Percentiles rank a stretch among this genome's conserved stretches.
Evolutionary conservation across 2,329 filamentous ascomycete genomes (phyloP).

Genomic region (Calonectria hawksworthii): DNA sequence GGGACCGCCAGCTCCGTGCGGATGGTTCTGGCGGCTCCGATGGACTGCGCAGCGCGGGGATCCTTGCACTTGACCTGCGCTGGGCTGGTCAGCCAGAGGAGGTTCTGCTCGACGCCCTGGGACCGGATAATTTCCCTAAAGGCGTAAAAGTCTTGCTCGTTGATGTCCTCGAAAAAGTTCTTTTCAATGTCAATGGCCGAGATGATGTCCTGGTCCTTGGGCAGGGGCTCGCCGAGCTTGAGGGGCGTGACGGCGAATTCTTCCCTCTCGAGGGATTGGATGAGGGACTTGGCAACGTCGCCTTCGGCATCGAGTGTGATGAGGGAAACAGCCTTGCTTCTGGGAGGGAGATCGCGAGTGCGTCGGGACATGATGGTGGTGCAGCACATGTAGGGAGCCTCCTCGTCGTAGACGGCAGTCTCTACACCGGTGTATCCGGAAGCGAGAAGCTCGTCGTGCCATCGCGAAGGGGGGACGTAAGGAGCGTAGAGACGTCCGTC

Average conservation of each 20-base stretch:
- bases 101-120: neutral
- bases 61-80: slow-evolving; percentile 44
- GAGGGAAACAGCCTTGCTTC: neutral
- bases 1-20: slow-evolving; percentile 46
- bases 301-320: neutral
- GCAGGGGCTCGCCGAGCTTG: slow-evolving; percentile 31
- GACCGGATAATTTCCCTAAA: slow-evolving; percentile 26
- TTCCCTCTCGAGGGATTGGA: slow-evolving; percentile 22
- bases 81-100: slow-evolving; percentile 51
- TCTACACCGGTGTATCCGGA: slow-evolving; percentile 42
- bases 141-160: slow-evolving; percentile 25
- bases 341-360: neutral
- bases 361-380: slow-evolving; percentile 27
- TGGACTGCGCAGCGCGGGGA: slow-evolving; percentile 44
- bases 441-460: slow-evolving; percentile 44
- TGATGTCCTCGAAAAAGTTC: slow-evolving; percentile 46
- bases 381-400: slow-evolving; percentile 31
- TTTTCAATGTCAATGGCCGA: slow-evolving; percentile 44
- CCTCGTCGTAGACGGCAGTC: slow-evolving; percentile 6
- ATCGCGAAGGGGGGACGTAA: slow-evolving; percentile 40
- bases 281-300: neutral
- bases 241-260: slow-evolving; percentile 34
- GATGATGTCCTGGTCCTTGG: slow-evolving; percentile 43
- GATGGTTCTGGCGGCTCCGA: slow-evolving; percentile 49
- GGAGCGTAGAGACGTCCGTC: slow-evolving; percentile 47